Percentiles rank a stretch among this genome's conserved stretches.
Conservation (phyloP, 345 rosid genomes). For the Clausena lansium region DNA sequence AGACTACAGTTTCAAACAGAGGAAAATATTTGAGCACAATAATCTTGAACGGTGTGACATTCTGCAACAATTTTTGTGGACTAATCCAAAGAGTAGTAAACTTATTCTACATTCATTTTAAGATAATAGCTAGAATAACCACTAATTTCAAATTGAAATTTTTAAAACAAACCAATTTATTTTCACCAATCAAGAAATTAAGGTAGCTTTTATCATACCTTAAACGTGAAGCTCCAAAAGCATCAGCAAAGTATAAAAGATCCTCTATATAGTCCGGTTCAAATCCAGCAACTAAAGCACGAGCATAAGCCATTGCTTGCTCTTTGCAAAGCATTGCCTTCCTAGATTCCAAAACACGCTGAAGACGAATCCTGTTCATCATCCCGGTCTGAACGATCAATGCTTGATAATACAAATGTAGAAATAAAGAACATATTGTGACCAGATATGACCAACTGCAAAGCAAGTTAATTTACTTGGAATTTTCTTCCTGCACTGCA, state of each 20-base stretch:
- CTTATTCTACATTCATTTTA: background rate
- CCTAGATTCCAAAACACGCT: constrained; percentile 76
- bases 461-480: constrained; percentile 52
- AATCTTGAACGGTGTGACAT: background rate
- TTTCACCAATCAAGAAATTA: background rate
- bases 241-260: constrained; percentile 78
- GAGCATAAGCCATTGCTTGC: constrained; percentile 98
- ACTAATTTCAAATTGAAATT: background rate
- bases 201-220: constrained; percentile 40
- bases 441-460: background rate
- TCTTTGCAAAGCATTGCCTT: constrained; percentile 81
- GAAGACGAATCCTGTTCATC: constrained; percentile 77
- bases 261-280: constrained; percentile 67
- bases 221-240: constrained; percentile 91
- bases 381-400: constrained; percentile 25
- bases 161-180: background rate
- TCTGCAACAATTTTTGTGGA: background rate
- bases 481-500: constrained; percentile 61
- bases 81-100: background rate
- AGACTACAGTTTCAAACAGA: background rate
- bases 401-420: constrained; percentile 9
- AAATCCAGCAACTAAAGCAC: constrained; percentile 89
- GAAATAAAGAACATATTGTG: constrained; percentile 1
- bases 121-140: background rate
- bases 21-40: background rate